Base-by-base conservation (phyloP, 2,329 filamentous ascomycete species). In the Clarireedia homoeocarpa region DNA sequence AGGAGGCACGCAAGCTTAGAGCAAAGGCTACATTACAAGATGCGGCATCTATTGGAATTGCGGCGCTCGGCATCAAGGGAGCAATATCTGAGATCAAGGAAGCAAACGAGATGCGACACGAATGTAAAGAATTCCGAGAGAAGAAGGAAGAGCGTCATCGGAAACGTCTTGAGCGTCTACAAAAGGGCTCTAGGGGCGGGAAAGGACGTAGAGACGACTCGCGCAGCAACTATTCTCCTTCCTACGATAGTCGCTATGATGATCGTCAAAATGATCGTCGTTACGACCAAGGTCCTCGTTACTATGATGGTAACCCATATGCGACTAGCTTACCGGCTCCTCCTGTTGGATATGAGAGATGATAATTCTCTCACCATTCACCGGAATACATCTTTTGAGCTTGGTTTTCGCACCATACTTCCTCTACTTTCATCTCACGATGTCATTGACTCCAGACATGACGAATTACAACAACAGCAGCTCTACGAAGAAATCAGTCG, bases 51-150 rank as follows among this genome's bases (percentile, higher is more conserved):
- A 75, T 87, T 34, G 83, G 83, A 59, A 81, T 88, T 62, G 83
- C 84, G 30, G 83, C 82, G 24, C 73, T 86, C 54, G 83, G 84
- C 69, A 82, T 87, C 72, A 86, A 85, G 69, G 78, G 80, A 51
- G 83, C 84, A 77, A 59, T 66, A 30, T 76, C 75, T 5, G 83
- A 86, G 68, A 86, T 84, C 81, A 83, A 85, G 70, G 81, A 86
- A 66, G 82, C 83, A 71, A 80, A 81, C 58, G 78, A 84, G 69
- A 77, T 84, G 68, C 75, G 80, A 58, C 77, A 79, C 62, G 75
- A 78, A 65, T 76, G 75, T 53, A 72, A 75, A 52, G 76, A 83
- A 59, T 77, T 85, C 56, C 75, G 80, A 62, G 67, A 73, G 49
- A 73, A 79, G 63, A 70, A 73, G 53, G 71, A 74, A 66, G 67